Evolutionary conservation across 352 stramenopile species (phyloP), one percentile per base, ranked within the genome.

Genomic region (Aphanomyces cochlioides): DNA sequence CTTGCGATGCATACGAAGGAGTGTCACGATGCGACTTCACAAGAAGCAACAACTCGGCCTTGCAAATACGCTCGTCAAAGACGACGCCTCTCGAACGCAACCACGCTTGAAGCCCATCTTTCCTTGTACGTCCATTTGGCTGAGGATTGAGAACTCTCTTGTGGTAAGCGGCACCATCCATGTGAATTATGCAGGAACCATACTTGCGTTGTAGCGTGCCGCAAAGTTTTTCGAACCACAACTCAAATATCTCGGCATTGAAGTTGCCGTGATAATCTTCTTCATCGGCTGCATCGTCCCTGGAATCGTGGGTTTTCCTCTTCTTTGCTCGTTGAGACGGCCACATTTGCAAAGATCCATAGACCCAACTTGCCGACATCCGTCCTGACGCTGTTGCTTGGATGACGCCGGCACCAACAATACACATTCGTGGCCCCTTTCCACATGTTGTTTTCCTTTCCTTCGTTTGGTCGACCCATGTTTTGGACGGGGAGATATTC

Each of bases 231-330:
- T 39, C 7, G 60, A 66, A 72, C 54, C 66, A 60, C 15, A 57
- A 56, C 40, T 66, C 54, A 15, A 72, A 67, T 7, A 67, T 40
- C 8, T 59, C 41, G 6, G 56, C 56, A 34, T 66, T 41, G 15
- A 73, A 73, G 37, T 73, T 73, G 10, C 67, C 67, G 50, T 73
- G 56, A 48, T 73, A 73, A 56, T 73, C 67, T 4, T 59, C 57
- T 2, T 67, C 47, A 5, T 17, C 10, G 10, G 21, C 34, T 45
- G 19, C 21, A 15, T 61, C 53, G 3, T 57, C 36, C 15, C 48
- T n/a, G 17, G 48, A 7, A 12, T 34, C 36, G 19, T n/a, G n/a
- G n/a, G n/a, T n/a, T n/a, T n/a, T n/a, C n/a, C n/a, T n/a, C n/a
- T n/a, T n/a, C n/a, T n/a, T n/a, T n/a, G n/a, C n/a, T n/a, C 48